Percentiles rank a stretch among this genome's conserved stretches.
Conservation (phyloP, 2,329 filamentous ascomycete genomes). For the Microsporum audouinii region DNA sequence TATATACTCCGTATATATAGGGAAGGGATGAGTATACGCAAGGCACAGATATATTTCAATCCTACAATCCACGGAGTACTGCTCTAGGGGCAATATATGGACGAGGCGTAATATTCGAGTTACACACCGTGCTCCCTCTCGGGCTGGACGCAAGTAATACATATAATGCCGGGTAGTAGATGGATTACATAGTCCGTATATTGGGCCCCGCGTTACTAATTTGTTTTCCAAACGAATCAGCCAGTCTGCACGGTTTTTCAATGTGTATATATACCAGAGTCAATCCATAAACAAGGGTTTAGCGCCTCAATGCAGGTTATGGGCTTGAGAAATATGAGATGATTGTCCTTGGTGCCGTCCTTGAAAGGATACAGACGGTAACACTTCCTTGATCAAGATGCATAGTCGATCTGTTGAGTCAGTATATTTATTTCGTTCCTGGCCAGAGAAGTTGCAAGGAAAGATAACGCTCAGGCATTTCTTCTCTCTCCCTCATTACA, state of each 20-base stretch:
- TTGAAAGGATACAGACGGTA: background rate
- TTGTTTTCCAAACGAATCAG: background rate
- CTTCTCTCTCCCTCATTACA: background rate
- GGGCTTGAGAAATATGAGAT: background rate
- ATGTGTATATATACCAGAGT: background rate
- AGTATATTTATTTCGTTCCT: background rate
- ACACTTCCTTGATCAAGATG: background rate
- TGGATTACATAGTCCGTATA: background rate
- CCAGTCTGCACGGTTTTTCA: background rate
- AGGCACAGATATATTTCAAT: background rate
- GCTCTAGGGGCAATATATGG: background rate
- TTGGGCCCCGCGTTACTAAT: conserved; percentile 1
- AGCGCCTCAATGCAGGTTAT: background rate
- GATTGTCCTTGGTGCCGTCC: background rate
- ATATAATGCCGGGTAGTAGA: background rate
- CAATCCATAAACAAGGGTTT: background rate
- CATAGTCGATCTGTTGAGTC: background rate
- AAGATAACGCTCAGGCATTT: background rate
- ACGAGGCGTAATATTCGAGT: background rate
- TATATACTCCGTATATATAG: background rate
- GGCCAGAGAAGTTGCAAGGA: background rate
- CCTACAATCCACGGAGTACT: background rate
- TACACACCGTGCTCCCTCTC: background rate
- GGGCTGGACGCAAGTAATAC: background rate
- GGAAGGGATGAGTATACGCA: background rate